These are phyloP conservation scores for Puccinia triticina DNA, from an alignment of 1,284 basidiomycete genomes.

Conservation along the genomic window DNA sequence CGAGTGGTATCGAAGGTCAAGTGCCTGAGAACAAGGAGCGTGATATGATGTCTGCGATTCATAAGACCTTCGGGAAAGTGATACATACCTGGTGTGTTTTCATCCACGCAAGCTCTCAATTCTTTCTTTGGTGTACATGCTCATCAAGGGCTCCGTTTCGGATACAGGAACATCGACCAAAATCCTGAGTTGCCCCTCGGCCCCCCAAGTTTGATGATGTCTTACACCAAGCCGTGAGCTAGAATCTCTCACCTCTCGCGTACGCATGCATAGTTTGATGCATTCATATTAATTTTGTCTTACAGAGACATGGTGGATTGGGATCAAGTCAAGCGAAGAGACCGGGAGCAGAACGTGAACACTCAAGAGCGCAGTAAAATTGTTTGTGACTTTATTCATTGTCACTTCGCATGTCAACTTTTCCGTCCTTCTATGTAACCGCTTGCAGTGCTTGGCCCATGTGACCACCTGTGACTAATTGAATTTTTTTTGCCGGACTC, in stretches of 20 bases:
- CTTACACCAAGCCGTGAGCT: constrained; percentile 29
- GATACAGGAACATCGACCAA: constrained; percentile 49
- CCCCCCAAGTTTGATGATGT: constrained; percentile 54
- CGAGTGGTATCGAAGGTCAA: constrained; percentile 34
- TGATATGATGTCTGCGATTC: constrained; percentile 52
- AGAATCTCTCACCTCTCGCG: too few species aligned
- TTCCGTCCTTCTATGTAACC: too few species aligned
- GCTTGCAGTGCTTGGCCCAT: too few species aligned
- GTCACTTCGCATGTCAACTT: background rate
- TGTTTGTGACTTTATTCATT: constrained; percentile 4
- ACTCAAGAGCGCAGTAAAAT: constrained; percentile 43
- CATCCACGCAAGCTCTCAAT: background rate
- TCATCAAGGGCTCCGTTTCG: background rate
- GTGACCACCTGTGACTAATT: too few species aligned
- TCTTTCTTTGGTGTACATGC: background rate
- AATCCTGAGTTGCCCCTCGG: constrained; percentile 53
- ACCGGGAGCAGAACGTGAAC: constrained; percentile 49
- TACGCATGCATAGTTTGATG: too few species aligned
- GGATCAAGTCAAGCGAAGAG: constrained; percentile 49
- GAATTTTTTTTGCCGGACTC: background rate
- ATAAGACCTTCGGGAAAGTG: constrained; percentile 53
- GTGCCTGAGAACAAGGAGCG: constrained; percentile 52
- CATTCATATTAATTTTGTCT: background rate
- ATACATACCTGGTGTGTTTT: constrained; percentile 53
- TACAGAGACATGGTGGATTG: constrained; percentile 48